Evolutionary conservation across 805 yeast genomes (phyloP), one percentile per base, ranked within the genome.

Genomic region (Wickerhamomyces alni): DNA sequence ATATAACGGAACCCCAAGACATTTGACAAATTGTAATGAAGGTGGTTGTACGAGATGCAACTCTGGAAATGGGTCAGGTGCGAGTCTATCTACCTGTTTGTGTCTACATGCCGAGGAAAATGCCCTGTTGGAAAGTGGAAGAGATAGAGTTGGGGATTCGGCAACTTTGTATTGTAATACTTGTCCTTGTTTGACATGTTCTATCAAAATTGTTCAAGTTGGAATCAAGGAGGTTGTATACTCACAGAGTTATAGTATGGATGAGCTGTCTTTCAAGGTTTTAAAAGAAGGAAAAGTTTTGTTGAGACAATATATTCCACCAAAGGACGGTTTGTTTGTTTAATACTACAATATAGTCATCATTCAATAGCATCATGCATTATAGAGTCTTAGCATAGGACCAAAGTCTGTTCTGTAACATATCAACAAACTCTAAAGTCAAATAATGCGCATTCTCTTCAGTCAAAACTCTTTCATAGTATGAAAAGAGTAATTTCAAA

Each of bases 101-200:
- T 93, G 99, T 59, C 63, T 93, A 26, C 99, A 93, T 59, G 99
- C 98, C 0, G 99, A 93, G 59, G 99, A 93, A 52, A 93, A 93
- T 59, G 98, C 99, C 0, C 66, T 93, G 30, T 61, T 93, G 37
- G 99, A 93, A 59, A 87, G 96, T 8, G 99, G 99, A 2, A 70
- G 97, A 46, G 95, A 85, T 48, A 67, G 98, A 40, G 74, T 87
- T 10, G 85, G 85, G 0, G 62, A 62, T 10, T 61, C 67, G 30
- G 80, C 86, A 8, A 79, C 77, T 0, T 62, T 88, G 41, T 93
- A 93, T 58, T 93, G 99, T 63, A 93, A 93, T 59, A 93, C 99
- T 0, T 86, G 99, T 54, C 99, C 99, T 0, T 93, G 99, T 58
- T 67, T 93, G 43, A 93, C 99, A 0, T 93, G 99, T 58, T 80